Percentiles rank a stretch among this genome's conserved stretches.
phyloP scores from a whole-genome alignment of 371 early-diverging fungal species.

The Parasitella parasitica region DNA sequence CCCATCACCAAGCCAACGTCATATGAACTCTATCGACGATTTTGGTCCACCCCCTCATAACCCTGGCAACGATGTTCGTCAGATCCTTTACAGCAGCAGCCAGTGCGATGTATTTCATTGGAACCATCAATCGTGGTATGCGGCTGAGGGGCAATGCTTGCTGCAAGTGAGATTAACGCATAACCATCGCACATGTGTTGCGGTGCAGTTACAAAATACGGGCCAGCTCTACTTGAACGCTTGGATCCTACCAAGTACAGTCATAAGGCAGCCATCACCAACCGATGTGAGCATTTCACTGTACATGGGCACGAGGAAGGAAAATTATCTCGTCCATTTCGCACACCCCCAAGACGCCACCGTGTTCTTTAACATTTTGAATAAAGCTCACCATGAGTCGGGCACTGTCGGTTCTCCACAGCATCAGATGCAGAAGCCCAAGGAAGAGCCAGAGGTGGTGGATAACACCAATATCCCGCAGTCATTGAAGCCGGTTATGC shows the following conservation, averaged over 20 bases:
- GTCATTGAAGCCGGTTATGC: slow-evolving; percentile 39
- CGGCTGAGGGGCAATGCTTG: slow-evolving; percentile 38
- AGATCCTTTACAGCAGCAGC: slow-evolving; percentile 32
- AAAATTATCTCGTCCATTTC: slow-evolving; percentile 49
- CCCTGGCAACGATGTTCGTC: slow-evolving; percentile 26
- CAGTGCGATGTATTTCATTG: slow-evolving; percentile 50
- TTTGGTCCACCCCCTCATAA: slow-evolving; percentile 33
- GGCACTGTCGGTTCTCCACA: neutral
- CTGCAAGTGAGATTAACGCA: slow-evolving; percentile 37
- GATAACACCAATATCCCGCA: slow-evolving; percentile 40
- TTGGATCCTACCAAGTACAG: slow-evolving; percentile 42
- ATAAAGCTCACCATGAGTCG: slow-evolving; percentile 25
- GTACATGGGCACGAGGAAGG: slow-evolving; percentile 33
- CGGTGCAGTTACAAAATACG: slow-evolving; percentile 33
- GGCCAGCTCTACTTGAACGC: slow-evolving; percentile 46
- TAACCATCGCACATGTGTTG: slow-evolving; percentile 34
- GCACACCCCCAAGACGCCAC: slow-evolving; percentile 33
- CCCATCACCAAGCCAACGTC: slow-evolving; percentile 11
- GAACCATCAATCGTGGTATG: slow-evolving; percentile 47
- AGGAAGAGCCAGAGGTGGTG: slow-evolving; percentile 21
- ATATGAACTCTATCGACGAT: slow-evolving; percentile 9
- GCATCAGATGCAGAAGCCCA: neutral
- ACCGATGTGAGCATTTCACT: slow-evolving; percentile 44
- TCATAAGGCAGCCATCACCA: slow-evolving; percentile 30
- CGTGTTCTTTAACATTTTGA: slow-evolving; percentile 21